phyloP scores from a whole-genome alignment of 108 stramenopile genomes.

The Parmales sp. region DNA sequence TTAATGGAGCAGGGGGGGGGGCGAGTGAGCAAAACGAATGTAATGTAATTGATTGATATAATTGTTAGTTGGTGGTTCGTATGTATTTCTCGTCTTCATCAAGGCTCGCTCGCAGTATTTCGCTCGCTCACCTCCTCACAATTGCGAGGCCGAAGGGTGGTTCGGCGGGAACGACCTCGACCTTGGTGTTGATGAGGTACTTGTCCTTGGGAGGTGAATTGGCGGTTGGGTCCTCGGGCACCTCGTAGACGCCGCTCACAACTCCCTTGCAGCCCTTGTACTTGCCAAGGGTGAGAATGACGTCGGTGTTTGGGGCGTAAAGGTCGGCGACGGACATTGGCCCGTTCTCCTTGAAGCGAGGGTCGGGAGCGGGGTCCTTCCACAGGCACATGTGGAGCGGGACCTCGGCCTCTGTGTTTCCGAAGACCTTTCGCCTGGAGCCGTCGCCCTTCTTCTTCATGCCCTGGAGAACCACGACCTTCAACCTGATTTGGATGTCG shows the following conservation, averaged over 20 bases:
- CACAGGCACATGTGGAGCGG: constrained; percentile 88
- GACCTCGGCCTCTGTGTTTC: constrained; percentile 81
- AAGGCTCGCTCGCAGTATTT: too few relatives aligned
- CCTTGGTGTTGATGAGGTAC: constrained; percentile 58
- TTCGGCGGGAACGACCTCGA: constrained; percentile 67
- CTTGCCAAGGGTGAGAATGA: constrained; percentile 67
- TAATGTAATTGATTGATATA: too few relatives aligned
- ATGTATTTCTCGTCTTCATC: too few relatives aligned
- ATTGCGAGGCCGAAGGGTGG: constrained; percentile 83
- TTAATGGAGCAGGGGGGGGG: too few relatives aligned
- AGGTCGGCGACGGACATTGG: constrained; percentile 60
- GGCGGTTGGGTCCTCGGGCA: background rate
- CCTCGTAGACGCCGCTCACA: constrained; percentile 54
- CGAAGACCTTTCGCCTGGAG: constrained; percentile 76
- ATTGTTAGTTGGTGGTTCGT: too few relatives aligned
- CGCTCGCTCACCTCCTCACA: too few relatives aligned
- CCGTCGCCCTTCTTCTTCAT: constrained; percentile 85
- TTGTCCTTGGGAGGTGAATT: too few relatives aligned
- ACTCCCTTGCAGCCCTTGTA: constrained; percentile 63
- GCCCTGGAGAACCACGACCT: constrained; percentile 79
- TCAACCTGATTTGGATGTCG: constrained; percentile 67
- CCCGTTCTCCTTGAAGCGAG: constrained; percentile 76
- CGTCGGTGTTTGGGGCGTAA: constrained; percentile 29
- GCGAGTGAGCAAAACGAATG: too few relatives aligned
- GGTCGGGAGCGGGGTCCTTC: constrained; percentile 82